Conservation (phyloP, 2,329 filamentous ascomycete species). For the Diplocarpon rosae region DNA sequence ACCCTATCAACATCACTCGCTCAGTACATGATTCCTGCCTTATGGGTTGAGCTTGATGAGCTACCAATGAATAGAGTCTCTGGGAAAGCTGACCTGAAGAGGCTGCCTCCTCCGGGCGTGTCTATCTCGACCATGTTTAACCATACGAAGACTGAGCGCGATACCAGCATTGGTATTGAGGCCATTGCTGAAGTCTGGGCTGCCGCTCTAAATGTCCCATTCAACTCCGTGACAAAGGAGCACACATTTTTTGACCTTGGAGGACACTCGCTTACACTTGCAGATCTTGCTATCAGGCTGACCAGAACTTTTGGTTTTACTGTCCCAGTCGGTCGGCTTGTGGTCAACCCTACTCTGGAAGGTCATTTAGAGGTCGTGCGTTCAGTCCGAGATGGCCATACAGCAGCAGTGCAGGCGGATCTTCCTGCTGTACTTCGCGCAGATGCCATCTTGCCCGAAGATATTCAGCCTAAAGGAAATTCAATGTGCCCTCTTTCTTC, state of each 20-base stretch:
- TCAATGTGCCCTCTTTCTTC: conserved; percentile 27
- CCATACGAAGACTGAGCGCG: conserved; percentile 36
- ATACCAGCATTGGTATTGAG: conserved; percentile 54
- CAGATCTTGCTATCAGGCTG: conserved; percentile 61
- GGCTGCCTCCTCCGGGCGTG: conserved; percentile 52
- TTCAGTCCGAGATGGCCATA: conserved; percentile 59
- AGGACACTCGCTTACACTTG: conserved; percentile 68
- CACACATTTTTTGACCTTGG: conserved; percentile 76
- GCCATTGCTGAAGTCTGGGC: conserved; percentile 65
- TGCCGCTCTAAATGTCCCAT: conserved; percentile 53
- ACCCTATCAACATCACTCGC: conserved; percentile 56
- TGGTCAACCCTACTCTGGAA: conserved; percentile 58
- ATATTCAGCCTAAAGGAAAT: conserved; percentile 48
- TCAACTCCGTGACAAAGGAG: conserved; percentile 50
- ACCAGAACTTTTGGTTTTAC: conserved; percentile 62
- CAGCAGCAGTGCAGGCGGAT: conserved; percentile 64
- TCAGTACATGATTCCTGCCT: conserved; percentile 71
- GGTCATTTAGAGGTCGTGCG: conserved; percentile 64
- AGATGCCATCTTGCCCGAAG: conserved; percentile 55
- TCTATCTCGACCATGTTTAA: conserved; percentile 32
- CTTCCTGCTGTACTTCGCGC: conserved; percentile 57
- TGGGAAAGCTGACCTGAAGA: conserved; percentile 66
- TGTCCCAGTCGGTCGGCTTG: conserved; percentile 59
- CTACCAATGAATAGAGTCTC: conserved; percentile 70
- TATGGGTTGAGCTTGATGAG: conserved; percentile 64